A percentile compares a stretch with the other conserved stretches of the same genome.
These are phyloP conservation scores for Phytophthora ohioensis DNA, from an alignment of 352 stramenopile species.

Conservation along the genomic window DNA sequence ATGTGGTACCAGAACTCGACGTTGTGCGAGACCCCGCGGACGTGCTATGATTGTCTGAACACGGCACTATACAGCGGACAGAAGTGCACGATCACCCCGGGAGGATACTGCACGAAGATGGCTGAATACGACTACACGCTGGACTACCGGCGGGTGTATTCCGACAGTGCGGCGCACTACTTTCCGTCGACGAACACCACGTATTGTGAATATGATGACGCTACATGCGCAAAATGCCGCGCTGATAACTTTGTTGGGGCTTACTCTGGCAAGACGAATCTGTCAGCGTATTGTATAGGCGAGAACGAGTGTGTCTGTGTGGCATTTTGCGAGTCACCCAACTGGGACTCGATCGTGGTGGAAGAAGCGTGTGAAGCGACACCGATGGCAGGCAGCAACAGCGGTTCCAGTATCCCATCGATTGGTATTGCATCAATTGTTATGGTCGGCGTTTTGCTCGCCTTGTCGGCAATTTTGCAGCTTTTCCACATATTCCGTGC, in stretches of 20 bases:
- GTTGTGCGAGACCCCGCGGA: constrained; percentile 48
- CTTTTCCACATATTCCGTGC: constrained; percentile 36
- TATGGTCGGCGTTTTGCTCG: constrained; percentile 39
- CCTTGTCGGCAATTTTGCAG: constrained; percentile 41
- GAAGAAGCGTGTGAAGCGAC: constrained; percentile 51
- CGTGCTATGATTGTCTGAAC: constrained; percentile 73
- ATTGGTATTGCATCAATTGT: constrained; percentile 43
- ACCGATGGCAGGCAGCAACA: neutral
- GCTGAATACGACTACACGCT: constrained; percentile 44
- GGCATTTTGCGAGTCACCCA: constrained; percentile 59
- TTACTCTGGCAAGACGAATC: constrained; percentile 32
- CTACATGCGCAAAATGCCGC: constrained; percentile 38
- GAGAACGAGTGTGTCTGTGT: constrained; percentile 58
- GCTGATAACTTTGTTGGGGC: constrained; percentile 38
- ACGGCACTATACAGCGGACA: constrained; percentile 44
- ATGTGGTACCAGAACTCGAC: constrained; percentile 77
- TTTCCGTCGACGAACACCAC: constrained; percentile 70
- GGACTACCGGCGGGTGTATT: constrained; percentile 52
- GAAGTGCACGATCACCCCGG: constrained; percentile 62
- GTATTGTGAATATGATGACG: constrained; percentile 58
- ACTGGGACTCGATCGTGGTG: constrained; percentile 48
- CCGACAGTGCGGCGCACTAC: constrained; percentile 41
- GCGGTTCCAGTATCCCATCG: constrained; percentile 30
- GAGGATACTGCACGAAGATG: constrained; percentile 67
- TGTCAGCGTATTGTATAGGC: constrained; percentile 56